Conservation (phyloP, 495 filamentous ascomycete genomes). For the Tuber calosporum region DNA sequence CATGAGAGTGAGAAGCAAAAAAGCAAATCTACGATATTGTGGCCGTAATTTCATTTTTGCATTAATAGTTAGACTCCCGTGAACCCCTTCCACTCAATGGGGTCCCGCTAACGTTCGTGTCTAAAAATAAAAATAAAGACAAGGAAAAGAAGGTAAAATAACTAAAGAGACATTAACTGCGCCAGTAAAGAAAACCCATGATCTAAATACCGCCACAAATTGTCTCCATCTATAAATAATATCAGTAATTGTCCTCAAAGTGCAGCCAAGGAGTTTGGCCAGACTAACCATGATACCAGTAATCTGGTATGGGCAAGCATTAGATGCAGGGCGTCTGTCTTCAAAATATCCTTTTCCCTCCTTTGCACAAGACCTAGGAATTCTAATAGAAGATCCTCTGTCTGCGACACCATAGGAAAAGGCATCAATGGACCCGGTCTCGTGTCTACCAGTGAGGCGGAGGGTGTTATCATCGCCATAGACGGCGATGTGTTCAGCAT, state of each 20-base stretch:
- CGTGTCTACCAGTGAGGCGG: conserved; percentile 90
- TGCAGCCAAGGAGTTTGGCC: neutral
- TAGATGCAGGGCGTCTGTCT: conserved; percentile 88
- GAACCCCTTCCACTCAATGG: neutral
- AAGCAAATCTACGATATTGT: neutral
- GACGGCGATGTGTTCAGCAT: conserved; percentile 91
- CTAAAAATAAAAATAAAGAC: conserved; percentile 12
- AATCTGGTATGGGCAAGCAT: conserved; percentile 94
- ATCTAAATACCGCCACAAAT: conserved; percentile 30
- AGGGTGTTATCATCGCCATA: conserved; percentile 88
- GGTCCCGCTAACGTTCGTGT: neutral
- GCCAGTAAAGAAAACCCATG: conserved; percentile 10
- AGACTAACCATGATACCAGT: conserved; percentile 71
- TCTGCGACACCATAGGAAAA: conserved; percentile 95
- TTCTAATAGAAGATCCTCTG: conserved; percentile 88
- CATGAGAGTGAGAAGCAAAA: neutral
- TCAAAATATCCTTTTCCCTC: conserved; percentile 98
- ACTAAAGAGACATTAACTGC: conserved; percentile 20
- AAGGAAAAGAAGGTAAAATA: conserved; percentile 15
- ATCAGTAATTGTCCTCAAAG: conserved; percentile 44
- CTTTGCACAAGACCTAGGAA: conserved; percentile 80
- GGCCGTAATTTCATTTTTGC: neutral
- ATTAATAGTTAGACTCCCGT: neutral
- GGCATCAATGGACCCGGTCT: conserved; percentile 87
- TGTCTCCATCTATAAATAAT: conserved; percentile 13